Evolutionary conservation across 1,284 basidiomycete species (phyloP).

Genomic region (Sporisorium exsertum): DNA sequence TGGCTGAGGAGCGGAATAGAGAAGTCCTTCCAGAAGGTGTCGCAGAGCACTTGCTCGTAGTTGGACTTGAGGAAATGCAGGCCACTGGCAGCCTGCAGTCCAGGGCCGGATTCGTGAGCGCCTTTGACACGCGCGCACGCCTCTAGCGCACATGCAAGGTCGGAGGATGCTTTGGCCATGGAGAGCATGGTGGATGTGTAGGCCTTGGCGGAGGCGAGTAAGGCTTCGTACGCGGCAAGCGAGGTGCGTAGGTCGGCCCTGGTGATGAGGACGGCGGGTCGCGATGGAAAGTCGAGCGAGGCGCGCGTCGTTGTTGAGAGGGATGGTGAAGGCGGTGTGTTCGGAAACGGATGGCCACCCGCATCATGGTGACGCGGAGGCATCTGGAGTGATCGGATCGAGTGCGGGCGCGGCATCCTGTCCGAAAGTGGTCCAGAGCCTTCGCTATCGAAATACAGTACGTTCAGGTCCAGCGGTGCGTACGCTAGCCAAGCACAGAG

Average conservation of each 20-base stretch:
- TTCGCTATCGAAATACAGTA: background rate
- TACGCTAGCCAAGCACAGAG: background rate
- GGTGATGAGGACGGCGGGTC: conserved; percentile 81
- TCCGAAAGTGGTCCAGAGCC: background rate
- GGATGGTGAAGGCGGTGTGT: conserved; percentile 47
- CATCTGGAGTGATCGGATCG: conserved; percentile 39
- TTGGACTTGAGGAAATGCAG: conserved; percentile 91
- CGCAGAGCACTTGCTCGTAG: conserved; percentile 89
- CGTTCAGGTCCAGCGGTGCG: background rate
- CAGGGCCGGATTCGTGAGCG: conserved; percentile 57
- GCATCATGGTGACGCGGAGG: conserved; percentile 26
- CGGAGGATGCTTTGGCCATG: conserved; percentile 85
- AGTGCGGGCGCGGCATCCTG: conserved; percentile 41
- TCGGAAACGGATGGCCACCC: conserved; percentile 14
- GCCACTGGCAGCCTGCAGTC: conserved; percentile 72
- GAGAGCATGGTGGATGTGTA: conserved; percentile 86
- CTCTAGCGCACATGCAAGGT: conserved; percentile 78
- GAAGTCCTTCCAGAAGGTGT: conserved; percentile 87
- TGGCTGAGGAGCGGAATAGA: conserved; percentile 88
- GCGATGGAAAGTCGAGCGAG: conserved; percentile 77
- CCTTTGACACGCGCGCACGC: conserved; percentile 66
- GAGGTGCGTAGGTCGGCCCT: conserved; percentile 81
- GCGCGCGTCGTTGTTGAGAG: conserved; percentile 67
- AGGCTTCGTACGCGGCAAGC: conserved; percentile 83
- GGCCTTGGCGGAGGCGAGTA: conserved; percentile 81